phyloP scores from a whole-genome alignment of 805 yeast genomes.

The Monosporozyma servazzii region DNA sequence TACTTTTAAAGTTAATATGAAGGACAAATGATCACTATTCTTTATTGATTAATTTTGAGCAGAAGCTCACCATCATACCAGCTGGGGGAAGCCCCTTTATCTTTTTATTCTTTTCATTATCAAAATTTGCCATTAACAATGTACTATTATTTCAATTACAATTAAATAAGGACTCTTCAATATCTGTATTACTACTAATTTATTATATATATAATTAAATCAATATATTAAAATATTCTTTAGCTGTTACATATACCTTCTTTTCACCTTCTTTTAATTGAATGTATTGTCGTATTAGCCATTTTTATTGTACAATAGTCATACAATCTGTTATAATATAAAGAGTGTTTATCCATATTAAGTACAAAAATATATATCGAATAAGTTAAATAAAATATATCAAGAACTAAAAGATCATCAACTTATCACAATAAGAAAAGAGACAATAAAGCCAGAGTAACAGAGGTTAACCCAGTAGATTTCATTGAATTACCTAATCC shows the following conservation, averaged over 20 bases:
- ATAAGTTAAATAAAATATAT: neutral
- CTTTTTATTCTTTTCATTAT: neutral
- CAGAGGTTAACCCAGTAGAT: neutral
- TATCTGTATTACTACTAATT: neutral
- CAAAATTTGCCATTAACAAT: neutral
- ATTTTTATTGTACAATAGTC: neutral
- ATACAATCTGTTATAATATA: neutral
- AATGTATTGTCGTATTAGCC: neutral
- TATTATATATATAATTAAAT: neutral
- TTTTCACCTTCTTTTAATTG: neutral
- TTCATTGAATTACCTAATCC: slow-evolving; percentile 1
- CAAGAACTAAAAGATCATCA: neutral
- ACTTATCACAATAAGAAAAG: neutral
- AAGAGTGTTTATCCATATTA: neutral
- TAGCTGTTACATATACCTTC: neutral
- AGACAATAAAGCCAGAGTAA: neutral
- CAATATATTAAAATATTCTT: neutral
- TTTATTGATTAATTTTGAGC: neutral
- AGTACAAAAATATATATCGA: neutral
- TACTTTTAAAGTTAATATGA: slow-evolving; percentile 18
- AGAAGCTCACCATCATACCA: neutral
- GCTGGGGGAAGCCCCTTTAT: neutral
- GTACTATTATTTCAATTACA: neutral
- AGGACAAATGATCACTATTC: slow-evolving; percentile 2
- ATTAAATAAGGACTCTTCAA: neutral